Base-by-base conservation (phyloP, 2,329 filamentous ascomycete species). In the Ophiostoma fasciatum region DNA sequence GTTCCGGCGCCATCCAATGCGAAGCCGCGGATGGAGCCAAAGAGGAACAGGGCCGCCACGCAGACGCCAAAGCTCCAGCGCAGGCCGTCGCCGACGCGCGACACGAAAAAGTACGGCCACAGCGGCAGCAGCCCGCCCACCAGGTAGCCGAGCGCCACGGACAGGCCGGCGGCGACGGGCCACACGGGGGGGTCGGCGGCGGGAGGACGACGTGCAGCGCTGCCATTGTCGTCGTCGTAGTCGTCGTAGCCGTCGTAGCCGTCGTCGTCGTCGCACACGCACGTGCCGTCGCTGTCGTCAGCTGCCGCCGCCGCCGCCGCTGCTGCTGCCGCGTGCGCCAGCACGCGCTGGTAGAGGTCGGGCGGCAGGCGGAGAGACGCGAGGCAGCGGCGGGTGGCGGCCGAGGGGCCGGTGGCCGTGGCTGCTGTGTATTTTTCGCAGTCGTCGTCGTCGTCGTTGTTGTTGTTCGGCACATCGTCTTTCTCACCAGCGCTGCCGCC, bases 11-110 rank as follows among this genome's bases (percentile, higher is more conserved):
- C 25, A 20, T 30, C 39, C 36, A 51, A 29, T 2, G 36, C 32
- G 26, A 48, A 49, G 39, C 50, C 46, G 34, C 50, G 49, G 18
- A 37, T 15, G 28, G 51, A 54, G 8, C 52, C 52, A 45, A 54
- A 55, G 4, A 43, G 17, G 37, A 54, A 54, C 27, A 55, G 39
- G 0, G 51, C 50, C 4, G 50, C 28, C 10, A 52, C 38, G 35
- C 52, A 55, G 15, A 53, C 48, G 13, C 36, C 39, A 35, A 55
- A 52, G 36, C 52, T 55, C 51, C 51, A 54, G 13, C 47, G 35
- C 32, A 55, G 40, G 13, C 52, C 52, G 31, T 51, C 44, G 30
- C 45, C 44, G 5, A 52, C 51, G 11, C 39, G 34, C 3, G 19
- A 23, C 18, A 51, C 48, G 14, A 51, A 45, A 31, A 54, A 52